These are phyloP conservation scores for Corynascus novoguineensis DNA, from an alignment of 495 filamentous ascomycete species.

Conservation along the genomic window DNA sequence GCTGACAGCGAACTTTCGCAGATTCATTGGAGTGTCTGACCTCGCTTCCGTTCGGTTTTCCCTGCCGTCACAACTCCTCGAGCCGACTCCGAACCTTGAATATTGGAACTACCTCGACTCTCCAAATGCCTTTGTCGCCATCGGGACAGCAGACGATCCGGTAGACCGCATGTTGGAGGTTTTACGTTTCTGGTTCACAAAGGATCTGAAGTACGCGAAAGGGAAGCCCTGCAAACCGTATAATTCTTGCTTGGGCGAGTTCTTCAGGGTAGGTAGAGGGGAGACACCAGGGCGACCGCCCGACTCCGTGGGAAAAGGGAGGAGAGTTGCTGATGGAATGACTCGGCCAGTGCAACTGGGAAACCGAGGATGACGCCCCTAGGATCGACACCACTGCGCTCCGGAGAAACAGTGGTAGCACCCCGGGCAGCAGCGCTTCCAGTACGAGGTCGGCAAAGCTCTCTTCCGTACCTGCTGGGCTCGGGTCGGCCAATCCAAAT, in stretches of 20 bases:
- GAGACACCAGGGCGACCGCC: not conserved
- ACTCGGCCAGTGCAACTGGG: conserved; percentile 74
- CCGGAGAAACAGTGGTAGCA: conserved; percentile 30
- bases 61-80: conserved; percentile 87
- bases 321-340: conserved; percentile 9
- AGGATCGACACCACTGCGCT: conserved; percentile 41
- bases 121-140: conserved; percentile 91
- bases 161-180: conserved; percentile 91
- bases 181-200: conserved; percentile 96
- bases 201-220: conserved; percentile 98
- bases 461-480: conserved; percentile 16
- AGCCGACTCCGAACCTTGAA: conserved; percentile 93
- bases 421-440: conserved; percentile 36
- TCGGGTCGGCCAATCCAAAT: conserved; percentile 29
- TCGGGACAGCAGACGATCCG: conserved; percentile 87
- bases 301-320: not conserved
- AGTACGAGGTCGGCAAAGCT: conserved; percentile 45
- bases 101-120: conserved; percentile 98
- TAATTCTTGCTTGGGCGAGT: conserved; percentile 95
- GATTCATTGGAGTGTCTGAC: conserved; percentile 91
- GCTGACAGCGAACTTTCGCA: conserved; percentile 25
- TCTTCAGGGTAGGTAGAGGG: conserved; percentile 68
- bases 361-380: conserved; percentile 65
- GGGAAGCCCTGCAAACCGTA: conserved; percentile 98
- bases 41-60: conserved; percentile 95